phyloP scores from a whole-genome alignment of 2,329 filamentous ascomycete species.

The Teratosphaeria viscida region DNA sequence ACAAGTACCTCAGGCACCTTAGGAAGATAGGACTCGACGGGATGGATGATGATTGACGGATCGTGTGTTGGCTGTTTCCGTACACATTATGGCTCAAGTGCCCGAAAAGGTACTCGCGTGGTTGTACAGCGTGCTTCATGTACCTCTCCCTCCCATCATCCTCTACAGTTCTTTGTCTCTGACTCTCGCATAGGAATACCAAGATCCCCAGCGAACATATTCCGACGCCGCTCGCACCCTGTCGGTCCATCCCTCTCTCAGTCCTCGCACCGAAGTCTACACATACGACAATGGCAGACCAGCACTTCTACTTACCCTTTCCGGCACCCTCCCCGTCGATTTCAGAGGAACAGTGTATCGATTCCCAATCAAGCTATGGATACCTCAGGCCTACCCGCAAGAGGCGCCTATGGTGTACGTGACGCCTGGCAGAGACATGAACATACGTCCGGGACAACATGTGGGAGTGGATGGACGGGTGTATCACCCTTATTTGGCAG shows the following conservation, averaged over 20 bases:
- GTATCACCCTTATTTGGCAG: constrained; percentile 89
- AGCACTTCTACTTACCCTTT: constrained; percentile 74
- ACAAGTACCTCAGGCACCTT: not conserved
- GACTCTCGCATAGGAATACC: constrained; percentile 60
- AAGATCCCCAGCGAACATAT: constrained; percentile 85
- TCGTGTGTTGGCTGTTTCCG: not conserved
- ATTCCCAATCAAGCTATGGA: constrained; percentile 87
- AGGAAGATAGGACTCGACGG: too few species aligned
- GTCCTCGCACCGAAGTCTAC: constrained; percentile 86
- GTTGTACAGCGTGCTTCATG: constrained; percentile 73
- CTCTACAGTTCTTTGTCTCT: not conserved
- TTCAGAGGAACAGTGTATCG: constrained; percentile 85
- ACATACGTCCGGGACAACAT: constrained; percentile 84
- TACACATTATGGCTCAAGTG: constrained; percentile 41
- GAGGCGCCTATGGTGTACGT: constrained; percentile 84
- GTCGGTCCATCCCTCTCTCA: constrained; percentile 65
- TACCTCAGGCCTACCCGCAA: constrained; percentile 79
- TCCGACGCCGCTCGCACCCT: constrained; percentile 79
- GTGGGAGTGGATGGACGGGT: constrained; percentile 86
- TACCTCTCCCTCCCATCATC: constrained; percentile 1
- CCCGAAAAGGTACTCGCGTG: constrained; percentile 87
- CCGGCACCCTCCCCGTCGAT: constrained; percentile 78
- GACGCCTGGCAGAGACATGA: constrained; percentile 77
- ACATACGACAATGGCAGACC: constrained; percentile 85
- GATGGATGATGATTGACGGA: not conserved